Conservation (phyloP, 2,329 filamentous ascomycete genomes). For the Apiospora kogelbergensis region DNA sequence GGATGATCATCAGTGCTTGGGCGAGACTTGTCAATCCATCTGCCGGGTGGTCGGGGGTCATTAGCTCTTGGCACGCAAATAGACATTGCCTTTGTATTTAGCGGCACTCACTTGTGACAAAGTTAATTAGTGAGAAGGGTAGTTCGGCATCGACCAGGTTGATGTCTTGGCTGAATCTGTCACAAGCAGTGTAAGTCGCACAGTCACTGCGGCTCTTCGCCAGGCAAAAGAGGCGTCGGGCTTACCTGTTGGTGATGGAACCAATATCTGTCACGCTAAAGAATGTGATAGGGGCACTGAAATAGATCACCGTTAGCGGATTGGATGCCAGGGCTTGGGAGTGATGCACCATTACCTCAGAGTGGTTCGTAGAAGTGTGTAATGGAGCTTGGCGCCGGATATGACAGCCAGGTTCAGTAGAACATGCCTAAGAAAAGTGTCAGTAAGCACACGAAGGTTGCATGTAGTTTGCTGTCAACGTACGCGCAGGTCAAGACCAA, state of each 20-base stretch:
- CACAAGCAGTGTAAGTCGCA: not conserved
- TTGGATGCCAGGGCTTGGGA: not conserved
- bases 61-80: not conserved
- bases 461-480: not conserved
- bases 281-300: constrained; percentile 5
- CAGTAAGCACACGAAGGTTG: not conserved
- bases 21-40: constrained; percentile 4
- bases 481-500: constrained; percentile 10
- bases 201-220: not conserved
- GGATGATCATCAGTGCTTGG: constrained; percentile 8
- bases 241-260: constrained; percentile 3
- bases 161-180: constrained; percentile 9
- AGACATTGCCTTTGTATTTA: not conserved
- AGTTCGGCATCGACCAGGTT: not conserved
- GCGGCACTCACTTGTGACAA: constrained; percentile 2
- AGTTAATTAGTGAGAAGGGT: constrained; percentile 7
- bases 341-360: constrained; percentile 6
- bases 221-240: not conserved
- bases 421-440: constrained; percentile 8
- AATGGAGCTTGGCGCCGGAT: constrained; percentile 13
- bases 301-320: not conserved
- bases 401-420: constrained; percentile 13
- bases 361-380: constrained; percentile 9
- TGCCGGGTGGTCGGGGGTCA: constrained; percentile 4
- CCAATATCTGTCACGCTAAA: constrained; percentile 6